Conservation (phyloP, 2,329 filamentous ascomycete genomes). For the Hymenoscyphus albidus region DNA sequence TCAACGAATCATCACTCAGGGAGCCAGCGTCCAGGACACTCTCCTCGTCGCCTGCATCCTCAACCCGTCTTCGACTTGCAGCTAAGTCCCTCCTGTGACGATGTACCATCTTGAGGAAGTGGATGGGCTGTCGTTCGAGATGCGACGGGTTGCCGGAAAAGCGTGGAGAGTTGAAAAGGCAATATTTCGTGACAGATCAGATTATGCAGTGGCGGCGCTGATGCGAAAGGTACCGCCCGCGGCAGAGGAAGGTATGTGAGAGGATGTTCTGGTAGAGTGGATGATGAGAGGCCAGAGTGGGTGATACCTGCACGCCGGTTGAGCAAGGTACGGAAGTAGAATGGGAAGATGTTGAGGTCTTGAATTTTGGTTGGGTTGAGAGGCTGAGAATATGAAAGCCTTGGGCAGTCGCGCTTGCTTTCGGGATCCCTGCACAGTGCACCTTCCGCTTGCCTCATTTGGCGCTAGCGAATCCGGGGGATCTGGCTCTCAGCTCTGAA, state of each 20-base stretch:
- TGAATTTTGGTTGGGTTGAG: conserved; percentile 18
- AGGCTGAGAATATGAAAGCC: conserved; percentile 27
- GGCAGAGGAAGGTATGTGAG: conserved; percentile 31
- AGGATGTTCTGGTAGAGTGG: conserved; percentile 20
- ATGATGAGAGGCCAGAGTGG: conserved; percentile 28
- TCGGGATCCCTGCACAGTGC: conserved; percentile 19
- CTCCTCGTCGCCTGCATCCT: conserved; percentile 69
- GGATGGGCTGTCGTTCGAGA: conserved; percentile 29
- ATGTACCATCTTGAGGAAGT: conserved; percentile 43
- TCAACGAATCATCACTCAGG: conserved; percentile 62
- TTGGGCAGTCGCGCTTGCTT: conserved; percentile 22
- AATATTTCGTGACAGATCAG: conserved; percentile 34
- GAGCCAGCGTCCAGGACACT: conserved; percentile 52
- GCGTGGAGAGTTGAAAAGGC: conserved; percentile 30
- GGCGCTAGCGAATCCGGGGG: no score
- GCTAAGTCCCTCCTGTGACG: conserved; percentile 62
- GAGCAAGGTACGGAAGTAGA: conserved; percentile 18
- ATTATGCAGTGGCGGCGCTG: conserved; percentile 34
- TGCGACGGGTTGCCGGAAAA: conserved; percentile 34
- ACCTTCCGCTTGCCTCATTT: no score
- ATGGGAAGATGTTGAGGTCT: conserved; percentile 22
- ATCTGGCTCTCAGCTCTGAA: no score
- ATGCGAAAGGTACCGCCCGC: conserved; percentile 34
- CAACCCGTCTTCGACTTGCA: conserved; percentile 63
- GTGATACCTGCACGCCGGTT: conserved; percentile 33